phyloP scores from a whole-genome alignment of 768 basidiomycete genomes.

The Lactarius tabidus region DNA sequence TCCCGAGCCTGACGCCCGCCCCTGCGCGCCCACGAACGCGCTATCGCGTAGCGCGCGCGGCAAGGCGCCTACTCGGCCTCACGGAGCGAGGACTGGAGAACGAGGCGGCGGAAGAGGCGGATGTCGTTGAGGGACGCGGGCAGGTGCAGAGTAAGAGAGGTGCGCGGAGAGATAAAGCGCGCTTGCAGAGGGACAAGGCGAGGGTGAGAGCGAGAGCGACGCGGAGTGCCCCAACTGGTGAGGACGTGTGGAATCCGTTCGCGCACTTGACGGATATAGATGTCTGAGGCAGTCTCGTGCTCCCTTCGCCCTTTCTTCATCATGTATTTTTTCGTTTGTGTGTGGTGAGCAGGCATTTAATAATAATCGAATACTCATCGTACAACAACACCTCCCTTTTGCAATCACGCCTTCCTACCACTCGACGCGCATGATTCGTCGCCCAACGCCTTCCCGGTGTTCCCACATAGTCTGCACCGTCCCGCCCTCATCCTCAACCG shows the following conservation, averaged over 20 bases:
- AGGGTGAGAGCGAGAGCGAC: neutral
- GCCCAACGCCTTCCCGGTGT: conserved; percentile 60
- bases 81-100: conserved; percentile 29
- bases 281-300: neutral
- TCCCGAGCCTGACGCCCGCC: conserved; percentile 23
- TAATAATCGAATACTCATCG: neutral
- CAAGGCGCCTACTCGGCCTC: conserved; percentile 28
- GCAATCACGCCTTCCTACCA: no score
- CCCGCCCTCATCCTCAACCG: conserved; percentile 39
- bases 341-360: neutral
- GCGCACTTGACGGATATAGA: conserved; percentile 10
- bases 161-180: conserved; percentile 1
- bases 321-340: neutral
- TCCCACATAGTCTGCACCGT: conserved; percentile 61
- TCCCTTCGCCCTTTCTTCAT: no score
- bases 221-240: no score
- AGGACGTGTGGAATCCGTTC: conserved; percentile 19
- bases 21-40: conserved; percentile 30
- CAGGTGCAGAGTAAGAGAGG: conserved; percentile 12
- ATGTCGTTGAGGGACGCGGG: conserved; percentile 13
- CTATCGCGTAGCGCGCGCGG: conserved; percentile 30
- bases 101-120: conserved; percentile 28
- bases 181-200: neutral
- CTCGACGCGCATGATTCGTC: conserved; percentile 59
- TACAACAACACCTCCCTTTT: no score